Conservation (phyloP, 257 asterid species). For the Scutellaria barbata region DNA sequence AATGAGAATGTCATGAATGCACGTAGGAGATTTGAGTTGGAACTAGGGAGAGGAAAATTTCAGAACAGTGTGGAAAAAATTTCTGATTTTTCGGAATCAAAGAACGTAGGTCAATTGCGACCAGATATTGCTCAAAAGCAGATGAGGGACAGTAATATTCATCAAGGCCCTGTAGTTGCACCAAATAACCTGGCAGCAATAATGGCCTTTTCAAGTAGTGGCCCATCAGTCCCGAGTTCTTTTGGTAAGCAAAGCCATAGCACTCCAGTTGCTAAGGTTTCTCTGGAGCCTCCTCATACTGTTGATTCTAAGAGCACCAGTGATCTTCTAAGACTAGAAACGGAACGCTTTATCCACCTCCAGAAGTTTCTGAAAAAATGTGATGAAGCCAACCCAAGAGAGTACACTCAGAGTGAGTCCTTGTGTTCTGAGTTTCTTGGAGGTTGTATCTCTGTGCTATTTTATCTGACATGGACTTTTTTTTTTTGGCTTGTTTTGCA, state of each 20-base stretch:
- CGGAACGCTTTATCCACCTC: slow-evolving; percentile 67
- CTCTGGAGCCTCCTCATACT: slow-evolving; percentile 50
- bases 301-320: slow-evolving; percentile 44
- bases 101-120: slow-evolving; percentile 45
- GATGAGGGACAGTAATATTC: slow-evolving; percentile 42
- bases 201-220: slow-evolving; percentile 47
- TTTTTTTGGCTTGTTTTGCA: slow-evolving; percentile 40
- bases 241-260: slow-evolving; percentile 51
- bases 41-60: slow-evolving; percentile 76
- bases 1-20: slow-evolving; percentile 84
- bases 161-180: slow-evolving; percentile 44
- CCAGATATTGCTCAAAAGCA: slow-evolving; percentile 54
- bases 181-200: slow-evolving; percentile 46
- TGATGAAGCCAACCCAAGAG: slow-evolving; percentile 62
- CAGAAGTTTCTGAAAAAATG: slow-evolving; percentile 79
- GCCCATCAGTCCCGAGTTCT: slow-evolving; percentile 54
- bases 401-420: slow-evolving; percentile 69
- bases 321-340: slow-evolving; percentile 65
- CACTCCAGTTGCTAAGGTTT: slow-evolving; percentile 51
- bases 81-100: slow-evolving; percentile 50
- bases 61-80: slow-evolving; percentile 58
- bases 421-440: slow-evolving; percentile 34
- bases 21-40: slow-evolving; percentile 86
- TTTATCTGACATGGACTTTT: slow-evolving; percentile 17
- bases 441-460: slow-evolving; percentile 21